Evolutionary conservation across 2,329 filamentous ascomycete genomes (phyloP), one percentile per base, ranked within the genome.

Genomic region (Fusarium nodosum): DNA sequence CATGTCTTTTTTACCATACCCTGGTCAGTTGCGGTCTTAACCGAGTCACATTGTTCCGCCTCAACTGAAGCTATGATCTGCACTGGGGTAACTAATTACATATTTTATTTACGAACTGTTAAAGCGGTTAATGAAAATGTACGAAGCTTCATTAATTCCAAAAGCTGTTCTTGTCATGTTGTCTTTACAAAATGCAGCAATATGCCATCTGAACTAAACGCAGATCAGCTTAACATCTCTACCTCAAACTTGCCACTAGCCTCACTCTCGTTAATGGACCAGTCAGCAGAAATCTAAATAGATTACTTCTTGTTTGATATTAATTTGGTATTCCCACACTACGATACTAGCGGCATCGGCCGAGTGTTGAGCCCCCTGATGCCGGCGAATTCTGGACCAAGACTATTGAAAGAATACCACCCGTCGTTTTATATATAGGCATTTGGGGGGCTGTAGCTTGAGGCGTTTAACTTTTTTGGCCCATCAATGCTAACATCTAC

Each of bases 81-180:
- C 41, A 44, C 41, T n/a, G 24, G 41, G 41, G 41, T 44, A 20
- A 13, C 7, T 20, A 39, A 11, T 0, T 39, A 39, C 12, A 18
- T 7, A 24, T 26, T 24, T 26, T 12, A 26, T 44, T 8, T 28
- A 7, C 15, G 1, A 5, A 28, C 7, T 18, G 5, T 18, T 26
- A n/a, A 44, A 18, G 41, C 41, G 16, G 16, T 26, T 18, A 18
- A 44, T 26, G 5, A 5, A 22, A 8, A 12, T 44, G 15, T 24
- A 18, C 18, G 2, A 16, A 18, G 9, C 18, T 18, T 18, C 4
- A 22, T 24, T 0, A 2, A n/a, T 3, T 2, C 2, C 10, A 5
- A 38, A 11, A 38, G 34, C 18, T n/a, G 18, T 5, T 20, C 11
- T 7, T 38, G 11, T 13, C 7, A 13, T 13, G 6, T 2, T 39